Percentiles rank a stretch among this genome's conserved stretches.
These are phyloP conservation scores for Diutina mesorugosa DNA, from an alignment of 1,139 yeast genomes.

Conservation along the genomic window DNA sequence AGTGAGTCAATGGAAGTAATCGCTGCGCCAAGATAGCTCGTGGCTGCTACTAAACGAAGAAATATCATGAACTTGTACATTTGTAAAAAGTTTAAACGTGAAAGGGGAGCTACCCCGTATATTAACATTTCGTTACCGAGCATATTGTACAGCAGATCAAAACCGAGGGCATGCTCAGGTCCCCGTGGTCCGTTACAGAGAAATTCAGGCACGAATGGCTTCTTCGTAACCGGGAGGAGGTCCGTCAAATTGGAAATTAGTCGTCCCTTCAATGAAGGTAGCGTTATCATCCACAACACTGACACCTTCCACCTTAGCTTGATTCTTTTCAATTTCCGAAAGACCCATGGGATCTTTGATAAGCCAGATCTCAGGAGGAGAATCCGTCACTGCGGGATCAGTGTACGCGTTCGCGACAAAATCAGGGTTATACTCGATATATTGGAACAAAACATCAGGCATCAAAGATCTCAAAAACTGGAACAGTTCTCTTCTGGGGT, in stretches of 20 bases:
- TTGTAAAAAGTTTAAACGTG: neutral
- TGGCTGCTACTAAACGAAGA: neutral
- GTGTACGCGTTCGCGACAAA: constrained; percentile 44
- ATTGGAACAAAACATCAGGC: constrained; percentile 29
- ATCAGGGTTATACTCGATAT: constrained; percentile 29
- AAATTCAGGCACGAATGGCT: constrained; percentile 20
- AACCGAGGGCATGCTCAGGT: neutral
- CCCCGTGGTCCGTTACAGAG: neutral
- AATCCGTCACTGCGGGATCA: constrained; percentile 49
- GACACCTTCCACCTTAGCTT: constrained; percentile 42
- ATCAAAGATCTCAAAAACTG: constrained; percentile 23
- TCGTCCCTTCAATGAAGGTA: constrained; percentile 36
- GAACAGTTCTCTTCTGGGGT: constrained; percentile 26
- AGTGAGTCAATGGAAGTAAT: neutral
- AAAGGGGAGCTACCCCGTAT: neutral
- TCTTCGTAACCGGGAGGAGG: constrained; percentile 51
- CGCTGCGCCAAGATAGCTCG: neutral
- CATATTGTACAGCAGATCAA: neutral
- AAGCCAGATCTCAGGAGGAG: constrained; percentile 59
- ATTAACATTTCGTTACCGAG: neutral
- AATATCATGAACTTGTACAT: neutral
- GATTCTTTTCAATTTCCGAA: constrained; percentile 44
- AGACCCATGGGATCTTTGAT: constrained; percentile 61
- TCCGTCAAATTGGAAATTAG: constrained; percentile 38
- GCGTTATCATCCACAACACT: constrained; percentile 50